Percentiles rank a stretch among this genome's conserved stretches.
phyloP scores from a whole-genome alignment of 2,329 filamentous ascomycete species.

The Paraconiothyrium brasiliense region DNA sequence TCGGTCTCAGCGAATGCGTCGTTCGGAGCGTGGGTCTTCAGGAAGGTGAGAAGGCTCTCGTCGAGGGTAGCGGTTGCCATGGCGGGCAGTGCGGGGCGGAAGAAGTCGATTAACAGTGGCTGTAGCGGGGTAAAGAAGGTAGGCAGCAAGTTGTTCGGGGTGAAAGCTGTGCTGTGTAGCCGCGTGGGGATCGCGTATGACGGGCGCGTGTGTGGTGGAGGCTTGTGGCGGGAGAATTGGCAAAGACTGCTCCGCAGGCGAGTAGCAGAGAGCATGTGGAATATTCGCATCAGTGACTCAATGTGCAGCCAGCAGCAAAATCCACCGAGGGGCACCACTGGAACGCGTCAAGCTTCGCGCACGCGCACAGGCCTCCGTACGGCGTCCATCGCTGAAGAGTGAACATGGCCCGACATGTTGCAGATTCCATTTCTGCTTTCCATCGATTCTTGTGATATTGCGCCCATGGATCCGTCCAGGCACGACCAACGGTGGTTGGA shows the following conservation, averaged over 20 bases:
- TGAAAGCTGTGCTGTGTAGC: slow-evolving; percentile 23
- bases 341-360: slow-evolving; percentile 22
- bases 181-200: slow-evolving; percentile 4
- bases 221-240: slow-evolving; percentile 26
- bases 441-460: not conserved
- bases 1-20: slow-evolving; percentile 48
- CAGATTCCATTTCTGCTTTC: no score
- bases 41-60: slow-evolving; percentile 45
- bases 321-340: slow-evolving; percentile 35
- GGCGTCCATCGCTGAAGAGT: not conserved
- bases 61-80: slow-evolving; percentile 50
- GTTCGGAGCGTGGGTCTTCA: slow-evolving; percentile 50
- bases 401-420: not conserved
- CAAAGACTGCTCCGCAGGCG: slow-evolving; percentile 33
- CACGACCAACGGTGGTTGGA: not conserved
- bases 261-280: slow-evolving; percentile 27
- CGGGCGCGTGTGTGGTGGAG: slow-evolving; percentile 17
- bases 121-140: slow-evolving; percentile 46
- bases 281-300: slow-evolving; percentile 44
- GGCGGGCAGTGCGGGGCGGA: slow-evolving; percentile 36
- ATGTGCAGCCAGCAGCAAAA: slow-evolving; percentile 23
- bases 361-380: slow-evolving; percentile 21
- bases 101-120: slow-evolving; percentile 41
- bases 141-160: slow-evolving; percentile 27
- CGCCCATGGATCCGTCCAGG: not conserved